Percentiles rank a stretch among this genome's conserved stretches.
These are phyloP conservation scores for Claviceps africana DNA, from an alignment of 2,329 filamentous ascomycete species.

Conservation along the genomic window DNA sequence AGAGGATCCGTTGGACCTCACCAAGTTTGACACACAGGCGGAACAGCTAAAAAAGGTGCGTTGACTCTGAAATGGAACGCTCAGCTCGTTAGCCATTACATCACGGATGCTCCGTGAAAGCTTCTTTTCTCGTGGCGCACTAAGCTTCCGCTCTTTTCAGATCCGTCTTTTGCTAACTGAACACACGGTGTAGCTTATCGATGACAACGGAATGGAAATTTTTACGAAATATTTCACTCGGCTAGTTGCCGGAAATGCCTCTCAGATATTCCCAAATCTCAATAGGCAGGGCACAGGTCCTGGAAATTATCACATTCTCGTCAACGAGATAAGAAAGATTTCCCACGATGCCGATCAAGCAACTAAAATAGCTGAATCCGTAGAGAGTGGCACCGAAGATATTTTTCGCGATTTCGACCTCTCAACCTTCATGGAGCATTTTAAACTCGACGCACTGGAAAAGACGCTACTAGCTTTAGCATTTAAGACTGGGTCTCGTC, in stretches of 20 bases:
- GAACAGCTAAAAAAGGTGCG: constrained; percentile 84
- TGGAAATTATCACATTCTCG: constrained; percentile 72
- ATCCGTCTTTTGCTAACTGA: constrained; percentile 10
- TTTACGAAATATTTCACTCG: constrained; percentile 92
- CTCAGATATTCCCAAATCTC: constrained; percentile 74
- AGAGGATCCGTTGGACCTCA: constrained; percentile 67
- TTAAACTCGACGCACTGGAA: constrained; percentile 77
- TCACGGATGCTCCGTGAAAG: background rate
- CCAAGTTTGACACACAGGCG: constrained; percentile 84
- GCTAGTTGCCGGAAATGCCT: constrained; percentile 79
- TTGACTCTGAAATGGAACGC: background rate
- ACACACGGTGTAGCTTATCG: constrained; percentile 53
- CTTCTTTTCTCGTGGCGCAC: background rate
- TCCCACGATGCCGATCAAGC: constrained; percentile 69
- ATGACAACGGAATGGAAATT: constrained; percentile 98
- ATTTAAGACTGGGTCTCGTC: constrained; percentile 68
- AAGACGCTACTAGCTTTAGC: constrained; percentile 80
- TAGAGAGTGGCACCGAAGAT: constrained; percentile 82
- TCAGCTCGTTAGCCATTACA: background rate
- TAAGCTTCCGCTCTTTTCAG: background rate
- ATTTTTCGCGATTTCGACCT: constrained; percentile 93
- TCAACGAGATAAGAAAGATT: constrained; percentile 76
- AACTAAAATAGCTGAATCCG: constrained; percentile 80
- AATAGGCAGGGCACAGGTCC: constrained; percentile 60
- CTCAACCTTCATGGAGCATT: constrained; percentile 90